These are phyloP conservation scores for Sporothrix variecibatus DNA, from an alignment of 2,329 filamentous ascomycete genomes.

Conservation along the genomic window DNA sequence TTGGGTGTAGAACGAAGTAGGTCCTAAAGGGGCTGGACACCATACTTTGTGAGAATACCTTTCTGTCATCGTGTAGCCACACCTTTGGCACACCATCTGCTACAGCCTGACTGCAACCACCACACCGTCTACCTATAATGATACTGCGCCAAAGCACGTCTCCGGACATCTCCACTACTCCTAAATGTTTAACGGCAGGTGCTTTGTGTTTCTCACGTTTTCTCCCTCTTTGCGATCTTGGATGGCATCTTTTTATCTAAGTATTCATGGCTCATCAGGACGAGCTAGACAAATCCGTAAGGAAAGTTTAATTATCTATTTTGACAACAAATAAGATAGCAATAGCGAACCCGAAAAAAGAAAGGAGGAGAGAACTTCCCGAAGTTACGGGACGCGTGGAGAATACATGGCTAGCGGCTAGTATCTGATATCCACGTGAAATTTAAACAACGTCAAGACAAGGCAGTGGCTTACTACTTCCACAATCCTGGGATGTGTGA, in stretches of 20 bases:
- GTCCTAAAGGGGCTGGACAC: background rate
- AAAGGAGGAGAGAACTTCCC: no score
- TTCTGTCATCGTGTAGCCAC: background rate
- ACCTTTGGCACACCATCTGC: background rate
- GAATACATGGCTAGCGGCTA: background rate
- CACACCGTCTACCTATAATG: background rate
- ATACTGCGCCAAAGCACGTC: background rate
- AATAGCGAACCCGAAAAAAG: no score
- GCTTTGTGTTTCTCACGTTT: background rate
- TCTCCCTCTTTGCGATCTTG: background rate
- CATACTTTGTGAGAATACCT: background rate
- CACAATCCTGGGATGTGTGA: background rate
- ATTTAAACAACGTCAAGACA: background rate
- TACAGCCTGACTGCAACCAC: background rate
- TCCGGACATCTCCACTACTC: conserved; percentile 24
- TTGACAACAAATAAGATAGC: no score
- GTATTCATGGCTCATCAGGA: background rate
- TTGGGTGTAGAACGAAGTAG: background rate
- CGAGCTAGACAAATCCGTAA: no score
- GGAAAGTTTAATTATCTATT: no score
- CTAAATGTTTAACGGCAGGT: background rate
- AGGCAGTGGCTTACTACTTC: background rate
- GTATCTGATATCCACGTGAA: background rate
- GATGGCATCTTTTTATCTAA: background rate
- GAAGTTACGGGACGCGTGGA: background rate